Conservation (phyloP, 1,284 basidiomycete genomes). For the Takashimella koratensis region DNA sequence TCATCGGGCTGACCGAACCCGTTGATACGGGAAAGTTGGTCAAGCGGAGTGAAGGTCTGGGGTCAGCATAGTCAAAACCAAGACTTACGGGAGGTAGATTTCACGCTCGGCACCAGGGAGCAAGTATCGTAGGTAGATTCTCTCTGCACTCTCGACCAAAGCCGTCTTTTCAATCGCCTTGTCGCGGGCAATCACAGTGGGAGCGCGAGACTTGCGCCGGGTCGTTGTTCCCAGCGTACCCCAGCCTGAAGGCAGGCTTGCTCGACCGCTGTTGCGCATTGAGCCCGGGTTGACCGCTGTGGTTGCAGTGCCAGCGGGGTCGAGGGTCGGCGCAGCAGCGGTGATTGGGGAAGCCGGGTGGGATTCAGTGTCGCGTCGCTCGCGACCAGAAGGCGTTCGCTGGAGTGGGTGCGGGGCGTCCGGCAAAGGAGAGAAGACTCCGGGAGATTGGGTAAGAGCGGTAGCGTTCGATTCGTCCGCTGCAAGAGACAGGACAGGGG, state of each 20-base stretch:
- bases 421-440: slow-evolving; percentile 12
- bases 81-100: slow-evolving; percentile 80
- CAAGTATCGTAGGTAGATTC: slow-evolving; percentile 91
- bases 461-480: neutral
- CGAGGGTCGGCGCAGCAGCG: neutral
- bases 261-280: neutral
- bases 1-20: slow-evolving; percentile 72
- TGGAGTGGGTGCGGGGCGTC: slow-evolving; percentile 14
- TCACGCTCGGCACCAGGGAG: slow-evolving; percentile 63
- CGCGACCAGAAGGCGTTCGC: slow-evolving; percentile 13
- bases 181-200: slow-evolving; percentile 83
- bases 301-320: neutral
- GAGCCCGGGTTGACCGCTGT: neutral
- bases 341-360: slow-evolving; percentile 7
- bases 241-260: neutral
- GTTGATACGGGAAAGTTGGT: slow-evolving; percentile 57
- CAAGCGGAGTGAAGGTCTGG: slow-evolving; percentile 50
- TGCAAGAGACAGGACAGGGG: slow-evolving; percentile 56
- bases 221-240: slow-evolving; percentile 2
- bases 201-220: slow-evolving; percentile 56
- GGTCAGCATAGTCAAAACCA: slow-evolving; percentile 51
- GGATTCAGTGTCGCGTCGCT: slow-evolving; percentile 40
- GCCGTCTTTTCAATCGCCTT: slow-evolving; percentile 84
- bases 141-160: slow-evolving; percentile 86
- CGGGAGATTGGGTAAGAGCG: neutral